A percentile compares a stretch with the other conserved stretches of the same genome.
phyloP scores from a whole-genome alignment of 2,329 filamentous ascomycete species.

The Calonectria montana region DNA sequence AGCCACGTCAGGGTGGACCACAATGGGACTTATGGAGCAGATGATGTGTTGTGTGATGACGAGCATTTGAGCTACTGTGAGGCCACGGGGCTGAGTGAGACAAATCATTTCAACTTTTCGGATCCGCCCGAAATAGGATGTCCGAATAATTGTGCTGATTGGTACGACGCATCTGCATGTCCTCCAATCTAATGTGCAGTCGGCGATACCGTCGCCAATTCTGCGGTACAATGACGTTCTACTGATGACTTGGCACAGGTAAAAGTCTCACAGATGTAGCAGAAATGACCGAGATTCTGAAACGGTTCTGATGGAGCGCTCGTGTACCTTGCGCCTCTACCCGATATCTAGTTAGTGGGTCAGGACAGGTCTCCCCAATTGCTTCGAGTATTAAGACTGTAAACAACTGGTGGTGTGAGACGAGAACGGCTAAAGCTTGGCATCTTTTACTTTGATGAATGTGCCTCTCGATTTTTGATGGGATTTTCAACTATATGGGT shows the following conservation, averaged over 20 bases:
- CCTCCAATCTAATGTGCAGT: neutral
- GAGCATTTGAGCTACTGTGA: neutral
- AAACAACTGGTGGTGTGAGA: too few species aligned
- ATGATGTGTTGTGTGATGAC: neutral
- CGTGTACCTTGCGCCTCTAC: neutral
- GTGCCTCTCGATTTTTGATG: too few species aligned
- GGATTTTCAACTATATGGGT: too few species aligned
- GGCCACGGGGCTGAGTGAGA: slow-evolving; percentile 3
- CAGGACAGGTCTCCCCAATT: neutral
- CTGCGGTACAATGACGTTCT: neutral
- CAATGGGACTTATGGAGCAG: neutral
- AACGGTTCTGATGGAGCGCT: neutral
- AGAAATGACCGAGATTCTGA: neutral
- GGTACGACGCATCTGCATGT: neutral
- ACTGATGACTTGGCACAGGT: neutral
- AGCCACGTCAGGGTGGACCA: neutral
- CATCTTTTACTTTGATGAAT: too few species aligned
- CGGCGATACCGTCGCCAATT: neutral
- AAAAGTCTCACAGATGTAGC: neutral
- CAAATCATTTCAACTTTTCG: neutral
- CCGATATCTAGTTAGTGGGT: neutral
- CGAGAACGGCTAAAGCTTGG: too few species aligned
- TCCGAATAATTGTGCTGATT: neutral
- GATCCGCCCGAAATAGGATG: neutral
- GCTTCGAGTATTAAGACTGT: too few species aligned